Conservation (phyloP, 78 protist genomes). For the Bigelowiella natans region DNA sequence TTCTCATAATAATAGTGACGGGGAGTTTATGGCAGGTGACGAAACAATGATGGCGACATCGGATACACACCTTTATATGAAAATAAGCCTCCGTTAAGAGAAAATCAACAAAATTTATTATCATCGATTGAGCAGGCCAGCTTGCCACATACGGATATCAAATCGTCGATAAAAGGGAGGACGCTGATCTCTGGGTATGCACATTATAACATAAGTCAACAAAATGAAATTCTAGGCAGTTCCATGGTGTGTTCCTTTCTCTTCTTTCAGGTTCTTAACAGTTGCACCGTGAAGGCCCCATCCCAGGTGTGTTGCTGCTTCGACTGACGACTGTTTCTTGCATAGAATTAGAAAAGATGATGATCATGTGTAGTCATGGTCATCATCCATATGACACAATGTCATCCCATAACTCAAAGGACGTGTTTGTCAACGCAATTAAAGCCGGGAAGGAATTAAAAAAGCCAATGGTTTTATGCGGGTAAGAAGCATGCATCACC, state of each 20-base stretch:
- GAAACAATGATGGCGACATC: not conserved
- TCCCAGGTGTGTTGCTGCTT: not conserved
- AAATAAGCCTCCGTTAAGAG: no score
- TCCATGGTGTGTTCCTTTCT: no score
- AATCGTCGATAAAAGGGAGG: not conserved
- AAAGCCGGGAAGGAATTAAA: not conserved
- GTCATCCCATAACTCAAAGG: no score
- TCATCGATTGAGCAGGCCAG: not conserved
- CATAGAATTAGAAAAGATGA: no score
- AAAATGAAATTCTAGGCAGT: no score
- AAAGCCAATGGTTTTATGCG: not conserved
- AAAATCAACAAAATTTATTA: no score
- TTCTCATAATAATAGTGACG: not conserved
- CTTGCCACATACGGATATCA: not conserved
- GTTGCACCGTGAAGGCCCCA: not conserved
- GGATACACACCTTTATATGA: no score
- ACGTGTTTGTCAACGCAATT: not conserved
- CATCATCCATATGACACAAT: no score
- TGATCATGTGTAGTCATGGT: no score
- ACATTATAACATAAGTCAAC: no score
- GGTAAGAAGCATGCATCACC: no score
- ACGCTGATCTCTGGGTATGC: not conserved
- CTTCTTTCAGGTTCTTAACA: not conserved
- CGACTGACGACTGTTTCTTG: no score
- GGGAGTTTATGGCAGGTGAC: not conserved